Conservation (phyloP, 1,284 basidiomycete genomes). For the Hypsizygus ulmarius region DNA sequence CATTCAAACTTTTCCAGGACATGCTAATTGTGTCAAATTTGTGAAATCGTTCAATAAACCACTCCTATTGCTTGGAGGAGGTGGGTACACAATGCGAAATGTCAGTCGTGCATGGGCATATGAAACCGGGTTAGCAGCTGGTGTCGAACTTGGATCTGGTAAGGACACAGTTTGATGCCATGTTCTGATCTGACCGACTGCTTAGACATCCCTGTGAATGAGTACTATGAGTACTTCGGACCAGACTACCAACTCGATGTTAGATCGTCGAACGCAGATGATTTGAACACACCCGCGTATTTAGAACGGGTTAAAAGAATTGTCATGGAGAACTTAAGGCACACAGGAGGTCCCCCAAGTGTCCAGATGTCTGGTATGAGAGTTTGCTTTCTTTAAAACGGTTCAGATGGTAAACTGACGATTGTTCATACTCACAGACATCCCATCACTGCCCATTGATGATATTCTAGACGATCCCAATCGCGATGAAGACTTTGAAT, state of each 20-base stretch:
- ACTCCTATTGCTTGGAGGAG: constrained; percentile 90
- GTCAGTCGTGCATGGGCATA: constrained; percentile 97
- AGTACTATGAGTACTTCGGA: constrained; percentile 99
- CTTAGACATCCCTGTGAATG: constrained; percentile 91
- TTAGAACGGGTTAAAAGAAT: constrained; percentile 91
- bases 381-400: not conserved
- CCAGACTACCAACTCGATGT: constrained; percentile 98
- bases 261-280: constrained; percentile 92
- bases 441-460: constrained; percentile 79
- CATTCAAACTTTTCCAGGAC: constrained; percentile 50
- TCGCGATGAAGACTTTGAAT: constrained; percentile 77
- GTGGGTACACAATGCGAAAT: constrained; percentile 98
- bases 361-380: constrained; percentile 83
- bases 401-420: constrained; percentile 4
- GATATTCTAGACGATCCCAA: constrained; percentile 74
- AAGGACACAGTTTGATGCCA: constrained; percentile 20
- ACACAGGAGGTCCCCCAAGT: constrained; percentile 84
- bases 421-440: constrained; percentile 44
- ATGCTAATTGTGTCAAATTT: constrained; percentile 96
- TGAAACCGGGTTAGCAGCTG: constrained; percentile 96
- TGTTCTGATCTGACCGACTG: constrained; percentile 7
- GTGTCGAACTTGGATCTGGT: constrained; percentile 89
- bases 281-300: constrained; percentile 92
- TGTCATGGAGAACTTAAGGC: constrained; percentile 87
- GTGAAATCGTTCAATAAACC: constrained; percentile 97